Evolutionary conservation across 169 alveolate genomes (phyloP).

Genomic region (Cytauxzoon felis): DNA sequence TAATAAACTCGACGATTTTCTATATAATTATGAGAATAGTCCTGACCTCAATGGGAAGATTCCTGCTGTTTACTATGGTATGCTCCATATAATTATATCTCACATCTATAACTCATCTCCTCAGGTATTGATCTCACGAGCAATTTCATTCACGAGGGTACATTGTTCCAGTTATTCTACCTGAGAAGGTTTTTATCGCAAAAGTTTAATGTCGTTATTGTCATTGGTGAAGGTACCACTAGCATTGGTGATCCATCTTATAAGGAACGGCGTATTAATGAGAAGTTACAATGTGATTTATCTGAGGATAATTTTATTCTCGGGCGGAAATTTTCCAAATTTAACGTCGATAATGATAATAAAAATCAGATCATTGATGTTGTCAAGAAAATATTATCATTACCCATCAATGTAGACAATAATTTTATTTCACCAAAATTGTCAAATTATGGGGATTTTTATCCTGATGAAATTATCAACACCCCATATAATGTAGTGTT

Average conservation of each 20-base stretch:
- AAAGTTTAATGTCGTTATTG: conserved; percentile 62
- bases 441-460: not conserved
- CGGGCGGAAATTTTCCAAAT: not conserved
- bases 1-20: conserved; percentile 23
- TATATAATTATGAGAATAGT: conserved; percentile 1
- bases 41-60: not conserved
- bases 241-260: conserved; percentile 79
- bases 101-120: conserved; percentile 1
- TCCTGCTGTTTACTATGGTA: conserved; percentile 57
- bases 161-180: conserved; percentile 66
- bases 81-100: not conserved
- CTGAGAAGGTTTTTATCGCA: conserved; percentile 64
- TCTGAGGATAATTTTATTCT: conserved; percentile 33
- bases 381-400: conserved; percentile 35
- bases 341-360: conserved; percentile 12
- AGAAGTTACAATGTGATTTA: no score
- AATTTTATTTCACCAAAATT: not conserved
- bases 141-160: conserved; percentile 72
- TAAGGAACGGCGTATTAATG: conserved; percentile 36
- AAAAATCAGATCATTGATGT: conserved; percentile 1
- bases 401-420: conserved; percentile 10
- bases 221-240: conserved; percentile 78
- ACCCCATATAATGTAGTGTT: conserved; percentile 34
- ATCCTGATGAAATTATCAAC: not conserved
- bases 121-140: conserved; percentile 75